phyloP scores from a whole-genome alignment of 106 monocot species.

The Acanthochlamys bracteata region DNA sequence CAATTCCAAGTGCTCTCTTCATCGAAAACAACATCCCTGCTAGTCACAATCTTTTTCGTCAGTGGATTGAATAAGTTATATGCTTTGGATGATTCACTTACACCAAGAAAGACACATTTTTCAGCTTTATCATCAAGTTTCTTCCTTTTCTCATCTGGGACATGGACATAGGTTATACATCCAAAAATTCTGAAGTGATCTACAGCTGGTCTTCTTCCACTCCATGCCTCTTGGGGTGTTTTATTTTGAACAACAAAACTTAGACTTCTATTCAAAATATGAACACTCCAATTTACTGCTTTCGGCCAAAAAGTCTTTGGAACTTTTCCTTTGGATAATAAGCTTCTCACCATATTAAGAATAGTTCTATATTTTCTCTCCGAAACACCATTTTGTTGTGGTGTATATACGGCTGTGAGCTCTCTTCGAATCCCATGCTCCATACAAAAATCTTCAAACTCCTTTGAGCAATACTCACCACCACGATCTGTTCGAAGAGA shows the following conservation, averaged over 20 bases:
- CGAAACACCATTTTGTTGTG: constrained; percentile 3
- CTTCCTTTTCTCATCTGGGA: background rate
- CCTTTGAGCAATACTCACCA: constrained; percentile 10
- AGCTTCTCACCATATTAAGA: constrained; percentile 8
- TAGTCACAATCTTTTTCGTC: constrained; percentile 3
- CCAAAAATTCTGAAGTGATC: constrained; percentile 8
- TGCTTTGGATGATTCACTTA: constrained; percentile 7
- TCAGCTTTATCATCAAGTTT: constrained; percentile 9
- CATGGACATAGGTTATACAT: background rate
- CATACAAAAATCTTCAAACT: constrained; percentile 4
- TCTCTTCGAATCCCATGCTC: constrained; percentile 3
- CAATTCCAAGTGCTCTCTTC: constrained; percentile 5
- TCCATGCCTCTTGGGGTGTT: constrained; percentile 7
- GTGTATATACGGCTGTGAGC: constrained; percentile 10
- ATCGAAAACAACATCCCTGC: constrained; percentile 1
- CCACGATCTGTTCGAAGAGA: constrained; percentile 11
- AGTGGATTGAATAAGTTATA: constrained; percentile 9
- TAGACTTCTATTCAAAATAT: constrained; percentile 2
- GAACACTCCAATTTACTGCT: constrained; percentile 8
- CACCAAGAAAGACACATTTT: constrained; percentile 6
- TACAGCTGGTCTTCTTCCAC: constrained; percentile 1
- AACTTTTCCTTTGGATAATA: background rate
- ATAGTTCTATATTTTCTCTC: constrained; percentile 6
- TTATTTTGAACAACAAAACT: constrained; percentile 9
- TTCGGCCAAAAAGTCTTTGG: constrained; percentile 6